Evolutionary conservation across 768 basidiomycete species (phyloP), one percentile per base, ranked within the genome.

Genomic region (Tylopilus sp.): DNA sequence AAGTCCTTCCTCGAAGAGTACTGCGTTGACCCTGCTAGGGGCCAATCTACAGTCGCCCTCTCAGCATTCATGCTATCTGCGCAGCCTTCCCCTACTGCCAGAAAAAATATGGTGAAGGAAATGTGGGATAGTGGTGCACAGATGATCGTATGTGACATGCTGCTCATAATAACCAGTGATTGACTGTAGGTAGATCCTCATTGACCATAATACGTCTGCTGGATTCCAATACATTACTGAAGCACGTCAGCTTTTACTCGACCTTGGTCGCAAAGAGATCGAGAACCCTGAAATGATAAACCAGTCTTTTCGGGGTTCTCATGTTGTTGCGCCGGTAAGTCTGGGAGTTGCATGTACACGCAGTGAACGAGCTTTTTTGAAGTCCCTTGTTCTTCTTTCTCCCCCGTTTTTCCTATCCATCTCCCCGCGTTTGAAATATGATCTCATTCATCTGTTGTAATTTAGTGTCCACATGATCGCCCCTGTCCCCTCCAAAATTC

Each of bases 41-140:
- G 81, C 19, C 63, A 69, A 26, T 73, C 77, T 47, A 78, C 79
- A 16, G 61, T 98, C 25, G 92, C 89, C 2, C 64, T 99, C 28
- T 92, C 90, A 17, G 88, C 94, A 1, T 98, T 97, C 72, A 77
- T 85, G 65, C 73, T 99, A 2, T 85, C 89, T n/a, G 80, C 89
- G 19, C 73, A 93, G 17, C 73, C 84, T 6, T 82, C 79, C 3
- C 67, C 81, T 36, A 60, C 84, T 17, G 78, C 83, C 10, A 79
- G 87, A 54, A 86, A 83, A 70, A 72, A 76, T 3, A 64, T 92
- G 41, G 77, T 95, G 25, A 84, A 86, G 63, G 83, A 90, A 61
- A 89, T 98, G 78, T 98, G 94, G 94, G 80, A 89, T 42, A 92
- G 91, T 61, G 92, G 91, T 40, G 93, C 93, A 21, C 83, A 88